Percentiles rank a stretch among this genome's conserved stretches.
These are phyloP conservation scores for Trypanosoma scelopori DNA, from an alignment of 208 protist genomes.

Conservation along the genomic window DNA sequence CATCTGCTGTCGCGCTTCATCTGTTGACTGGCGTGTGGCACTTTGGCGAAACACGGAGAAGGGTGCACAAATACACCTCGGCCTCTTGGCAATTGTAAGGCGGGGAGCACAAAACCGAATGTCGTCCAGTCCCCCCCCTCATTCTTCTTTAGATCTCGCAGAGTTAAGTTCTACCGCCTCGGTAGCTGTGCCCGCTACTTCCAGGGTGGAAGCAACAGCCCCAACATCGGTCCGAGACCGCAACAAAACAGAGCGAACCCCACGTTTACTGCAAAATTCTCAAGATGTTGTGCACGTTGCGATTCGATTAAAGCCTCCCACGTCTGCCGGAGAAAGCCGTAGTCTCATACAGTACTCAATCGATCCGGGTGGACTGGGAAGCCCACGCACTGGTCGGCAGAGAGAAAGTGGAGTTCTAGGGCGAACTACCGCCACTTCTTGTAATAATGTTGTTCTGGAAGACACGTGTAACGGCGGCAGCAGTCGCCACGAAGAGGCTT, in stretches of 20 bases:
- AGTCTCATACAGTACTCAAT: conserved; percentile 18
- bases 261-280: neutral
- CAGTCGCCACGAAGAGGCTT: neutral
- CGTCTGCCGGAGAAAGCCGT: neutral
- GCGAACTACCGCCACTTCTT: neutral
- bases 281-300: conserved; percentile 29
- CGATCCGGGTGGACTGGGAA: conserved; percentile 14
- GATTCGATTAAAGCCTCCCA: conserved; percentile 23
- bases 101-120: conserved; percentile 5
- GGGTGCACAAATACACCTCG: neutral
- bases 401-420: neutral
- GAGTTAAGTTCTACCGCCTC: neutral
- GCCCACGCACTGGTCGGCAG: conserved; percentile 11
- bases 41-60: too few species aligned
- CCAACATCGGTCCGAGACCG: conserved; percentile 5
- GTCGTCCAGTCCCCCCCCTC: conserved; percentile 1
- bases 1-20: too few species aligned
- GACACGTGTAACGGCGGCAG: neutral
- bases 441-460: conserved; percentile 6
- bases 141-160: conserved; percentile 6
- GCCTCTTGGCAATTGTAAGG: neutral
- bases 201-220: neutral
- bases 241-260: conserved; percentile 10
- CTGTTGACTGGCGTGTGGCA: too few species aligned
- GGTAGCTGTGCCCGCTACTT: neutral